phyloP scores from a whole-genome alignment of 192 early-diverging fungal species.

The Lobosporangium transversale region DNA sequence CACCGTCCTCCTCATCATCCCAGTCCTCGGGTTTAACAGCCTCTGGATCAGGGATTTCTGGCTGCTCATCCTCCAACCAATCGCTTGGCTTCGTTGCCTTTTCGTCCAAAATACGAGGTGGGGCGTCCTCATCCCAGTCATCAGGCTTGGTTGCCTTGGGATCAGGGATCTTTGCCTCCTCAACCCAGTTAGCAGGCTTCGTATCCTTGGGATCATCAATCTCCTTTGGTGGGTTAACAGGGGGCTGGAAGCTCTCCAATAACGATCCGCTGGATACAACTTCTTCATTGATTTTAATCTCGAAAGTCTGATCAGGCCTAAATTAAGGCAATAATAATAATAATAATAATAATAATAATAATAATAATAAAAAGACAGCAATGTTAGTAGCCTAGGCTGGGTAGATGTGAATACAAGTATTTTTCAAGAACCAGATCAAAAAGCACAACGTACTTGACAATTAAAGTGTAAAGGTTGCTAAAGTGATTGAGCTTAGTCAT shows the following conservation, averaged over 20 bases:
- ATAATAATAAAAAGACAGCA: no score
- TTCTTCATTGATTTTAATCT: slow-evolving; percentile 80
- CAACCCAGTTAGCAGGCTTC: slow-evolving; percentile 92
- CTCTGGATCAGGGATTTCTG: slow-evolving; percentile 79
- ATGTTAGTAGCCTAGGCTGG: no score
- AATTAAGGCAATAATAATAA: background rate
- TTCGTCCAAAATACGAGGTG: slow-evolving; percentile 77
- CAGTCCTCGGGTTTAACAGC: slow-evolving; percentile 89
- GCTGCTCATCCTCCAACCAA: slow-evolving; percentile 87
- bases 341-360: background rate
- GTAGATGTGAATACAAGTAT: no score
- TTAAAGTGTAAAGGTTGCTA: slow-evolving; percentile 84
- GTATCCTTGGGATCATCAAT: slow-evolving; percentile 76
- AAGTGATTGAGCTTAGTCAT: slow-evolving; percentile 71
- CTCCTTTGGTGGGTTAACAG: slow-evolving; percentile 90
- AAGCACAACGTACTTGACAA: slow-evolving; percentile 60
- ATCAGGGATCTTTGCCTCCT: slow-evolving; percentile 84
- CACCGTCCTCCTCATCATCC: slow-evolving; percentile 94
- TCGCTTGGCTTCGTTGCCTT: slow-evolving; percentile 84
- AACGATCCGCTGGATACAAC: slow-evolving; percentile 73
- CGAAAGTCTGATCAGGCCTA: slow-evolving; percentile 82
- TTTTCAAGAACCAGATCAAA: no score
- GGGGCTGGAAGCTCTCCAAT: slow-evolving; percentile 79
- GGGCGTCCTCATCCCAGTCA: slow-evolving; percentile 87
- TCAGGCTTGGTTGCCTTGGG: slow-evolving; percentile 60